Conservation (phyloP, 805 yeast species). For the Wickerhamomyces queroliae region DNA sequence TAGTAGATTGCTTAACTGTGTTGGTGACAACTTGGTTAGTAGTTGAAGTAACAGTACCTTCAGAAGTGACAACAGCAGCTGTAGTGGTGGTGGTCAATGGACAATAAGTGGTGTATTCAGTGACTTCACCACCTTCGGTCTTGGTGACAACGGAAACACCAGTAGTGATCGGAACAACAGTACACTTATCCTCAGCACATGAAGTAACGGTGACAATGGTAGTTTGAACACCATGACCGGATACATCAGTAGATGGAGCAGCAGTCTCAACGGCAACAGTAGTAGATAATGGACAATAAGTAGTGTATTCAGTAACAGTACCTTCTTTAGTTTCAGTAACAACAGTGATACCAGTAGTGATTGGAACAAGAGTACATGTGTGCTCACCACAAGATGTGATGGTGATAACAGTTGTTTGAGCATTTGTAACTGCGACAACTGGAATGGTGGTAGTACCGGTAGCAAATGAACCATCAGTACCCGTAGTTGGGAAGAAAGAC, state of each 20-base stretch:
- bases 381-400: too few relatives aligned
- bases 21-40: too few relatives aligned
- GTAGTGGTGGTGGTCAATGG: slow-evolving; percentile 16
- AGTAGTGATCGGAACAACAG: slow-evolving; percentile 27
- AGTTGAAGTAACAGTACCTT: too few relatives aligned
- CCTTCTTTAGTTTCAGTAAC: slow-evolving; percentile 12
- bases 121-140: slow-evolving; percentile 15
- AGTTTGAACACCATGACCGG: slow-evolving; percentile 13
- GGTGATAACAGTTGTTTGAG: too few relatives aligned
- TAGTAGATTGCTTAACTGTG: too few relatives aligned
- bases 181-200: slow-evolving; percentile 28
- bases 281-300: slow-evolving; percentile 27
- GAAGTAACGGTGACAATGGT: slow-evolving; percentile 31
- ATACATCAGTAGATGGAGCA: too few relatives aligned
- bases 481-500: slow-evolving; percentile 2
- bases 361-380: too few relatives aligned
- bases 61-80: neutral
- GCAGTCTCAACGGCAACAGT: neutral
- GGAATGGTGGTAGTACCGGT: slow-evolving; percentile 6
- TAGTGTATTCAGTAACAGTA: slow-evolving; percentile 20
- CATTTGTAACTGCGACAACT: slow-evolving; percentile 1
- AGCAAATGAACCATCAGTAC: slow-evolving; percentile 4
- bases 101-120: slow-evolving; percentile 28
- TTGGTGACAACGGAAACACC: slow-evolving; percentile 18
- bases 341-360: slow-evolving; percentile 24